A percentile compares a stretch with the other conserved stretches of the same genome.
phyloP scores from a whole-genome alignment of 352 stramenopile species.

The Phytophthora tentaculata region DNA sequence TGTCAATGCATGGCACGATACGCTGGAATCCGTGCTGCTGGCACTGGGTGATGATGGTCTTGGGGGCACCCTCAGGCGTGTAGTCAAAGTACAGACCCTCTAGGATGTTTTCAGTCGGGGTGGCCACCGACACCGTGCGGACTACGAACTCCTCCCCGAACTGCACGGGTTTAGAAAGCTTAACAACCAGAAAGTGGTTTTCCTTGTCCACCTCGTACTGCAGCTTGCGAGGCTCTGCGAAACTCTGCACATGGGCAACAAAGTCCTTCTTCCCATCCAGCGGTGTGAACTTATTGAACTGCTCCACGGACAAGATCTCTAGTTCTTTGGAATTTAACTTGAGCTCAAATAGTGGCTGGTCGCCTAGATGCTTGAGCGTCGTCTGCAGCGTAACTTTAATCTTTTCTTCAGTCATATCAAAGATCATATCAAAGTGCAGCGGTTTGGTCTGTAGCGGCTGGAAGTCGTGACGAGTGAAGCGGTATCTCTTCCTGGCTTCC shows the following conservation, averaged over 20 bases:
- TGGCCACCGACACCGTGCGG: constrained; percentile 67
- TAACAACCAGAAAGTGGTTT: constrained; percentile 74
- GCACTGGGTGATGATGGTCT: constrained; percentile 86
- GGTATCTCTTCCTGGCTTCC: constrained; percentile 62
- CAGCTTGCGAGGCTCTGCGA: constrained; percentile 48
- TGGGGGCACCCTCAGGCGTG: constrained; percentile 65
- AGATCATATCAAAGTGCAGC: constrained; percentile 84
- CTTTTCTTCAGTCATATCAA: constrained; percentile 67
- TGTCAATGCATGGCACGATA: constrained; percentile 81
- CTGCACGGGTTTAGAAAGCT: constrained; percentile 57
- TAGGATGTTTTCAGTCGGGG: constrained; percentile 78
- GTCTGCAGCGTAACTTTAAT: constrained; percentile 75
- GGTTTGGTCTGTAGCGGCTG: constrained; percentile 66
- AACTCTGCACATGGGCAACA: constrained; percentile 63
- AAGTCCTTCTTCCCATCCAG: constrained; percentile 54
- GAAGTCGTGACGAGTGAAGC: constrained; percentile 77
- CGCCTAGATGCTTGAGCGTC: constrained; percentile 60
- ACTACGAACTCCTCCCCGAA: constrained; percentile 73
- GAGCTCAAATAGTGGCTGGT: constrained; percentile 49
- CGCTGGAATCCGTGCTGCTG: constrained; percentile 84
- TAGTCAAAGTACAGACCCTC: constrained; percentile 85
- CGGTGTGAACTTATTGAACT: constrained; percentile 52
- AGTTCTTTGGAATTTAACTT: constrained; percentile 83
- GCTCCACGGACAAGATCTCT: constrained; percentile 66
- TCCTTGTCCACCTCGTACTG: constrained; percentile 65